Evolutionary conservation across 805 yeast species (phyloP).

Genomic region (Candida odintsovae): DNA sequence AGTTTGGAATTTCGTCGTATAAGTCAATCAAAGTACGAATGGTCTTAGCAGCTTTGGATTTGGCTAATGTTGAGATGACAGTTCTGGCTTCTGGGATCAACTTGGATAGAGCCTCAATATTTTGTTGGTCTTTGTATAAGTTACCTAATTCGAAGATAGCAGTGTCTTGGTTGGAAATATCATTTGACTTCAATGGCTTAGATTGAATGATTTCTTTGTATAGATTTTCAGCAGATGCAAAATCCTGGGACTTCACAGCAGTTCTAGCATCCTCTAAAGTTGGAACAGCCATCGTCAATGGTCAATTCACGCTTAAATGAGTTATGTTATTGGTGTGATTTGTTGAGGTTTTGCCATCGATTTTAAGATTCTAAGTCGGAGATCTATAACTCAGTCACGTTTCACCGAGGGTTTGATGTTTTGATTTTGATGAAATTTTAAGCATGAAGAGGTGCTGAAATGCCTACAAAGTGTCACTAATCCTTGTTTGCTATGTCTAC

Average conservation of each 20-base stretch:
- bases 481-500: neutral
- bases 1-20: conserved; percentile 56
- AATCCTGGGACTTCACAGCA: conserved; percentile 44
- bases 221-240: conserved; percentile 50
- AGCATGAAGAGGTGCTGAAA: neutral
- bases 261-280: conserved; percentile 55
- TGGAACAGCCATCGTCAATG: conserved; percentile 14
- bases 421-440: neutral
- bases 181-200: conserved; percentile 19
- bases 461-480: neutral
- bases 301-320: neutral
- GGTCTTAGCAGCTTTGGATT: conserved; percentile 91
- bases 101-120: conserved; percentile 46
- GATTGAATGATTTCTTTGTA: conserved; percentile 46
- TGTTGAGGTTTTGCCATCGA: neutral
- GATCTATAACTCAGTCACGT: neutral
- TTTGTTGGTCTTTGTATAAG: conserved; percentile 47
- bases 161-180: conserved; percentile 22
- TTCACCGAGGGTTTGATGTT: neutral
- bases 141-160: conserved; percentile 67
- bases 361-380: neutral
- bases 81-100: conserved; percentile 65
- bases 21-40: conserved; percentile 76
- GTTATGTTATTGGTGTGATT: neutral
- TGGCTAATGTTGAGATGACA: conserved; percentile 76